Evolutionary conservation across 2,329 filamentous ascomycete genomes (phyloP), one percentile per base, ranked within the genome.

Genomic region (Incumbomyces delicatus): DNA sequence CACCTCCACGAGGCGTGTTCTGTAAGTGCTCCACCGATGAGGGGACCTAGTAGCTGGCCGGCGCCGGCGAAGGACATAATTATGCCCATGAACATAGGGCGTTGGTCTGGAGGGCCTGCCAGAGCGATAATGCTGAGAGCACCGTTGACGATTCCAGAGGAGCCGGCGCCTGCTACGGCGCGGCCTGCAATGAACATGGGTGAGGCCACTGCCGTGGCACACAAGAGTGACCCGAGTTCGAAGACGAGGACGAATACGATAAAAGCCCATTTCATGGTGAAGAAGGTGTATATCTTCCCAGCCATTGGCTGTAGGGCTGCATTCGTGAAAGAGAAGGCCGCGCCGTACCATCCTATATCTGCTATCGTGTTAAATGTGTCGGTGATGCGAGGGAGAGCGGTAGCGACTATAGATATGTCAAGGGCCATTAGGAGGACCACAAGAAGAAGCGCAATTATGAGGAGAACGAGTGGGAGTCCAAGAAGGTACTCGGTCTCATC

Each of bases 361-460:
- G 50, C 41, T 5, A 64, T 53, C 0, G 62, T 63, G 38, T 61
- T 55, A 31, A 66, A 66, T 2, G 63, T 49, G 14, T 50, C 69
- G 0, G 73, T 76, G 46, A 77, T 76, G 41, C 62, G 60, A 1
- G 73, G 73, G 44, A 73, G 66, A 2, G 73, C 64, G 3, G 75
- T 77, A 6, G 67, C 63, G 43, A 78, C 65, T 40, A 78, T 76
- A 0, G 74, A 73, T 32, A 66, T 69, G 48, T 78, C 75, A 2
- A 78, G 52, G 50, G 76, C 53, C 59, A 73, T 67, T 14, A 75
- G 53, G 49, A 75, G 75, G 12, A 65, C 63, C 6, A 65, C 66
- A 2, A 71, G 50, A 0, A 69, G 70, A 12, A 75, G 56, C 2
- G 61, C 60, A 5, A 50, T 49, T 14, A 69, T 56, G n/a, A 63